Base-by-base conservation (phyloP, 805 yeast genomes). In the Pichia membranifaciens region DNA sequence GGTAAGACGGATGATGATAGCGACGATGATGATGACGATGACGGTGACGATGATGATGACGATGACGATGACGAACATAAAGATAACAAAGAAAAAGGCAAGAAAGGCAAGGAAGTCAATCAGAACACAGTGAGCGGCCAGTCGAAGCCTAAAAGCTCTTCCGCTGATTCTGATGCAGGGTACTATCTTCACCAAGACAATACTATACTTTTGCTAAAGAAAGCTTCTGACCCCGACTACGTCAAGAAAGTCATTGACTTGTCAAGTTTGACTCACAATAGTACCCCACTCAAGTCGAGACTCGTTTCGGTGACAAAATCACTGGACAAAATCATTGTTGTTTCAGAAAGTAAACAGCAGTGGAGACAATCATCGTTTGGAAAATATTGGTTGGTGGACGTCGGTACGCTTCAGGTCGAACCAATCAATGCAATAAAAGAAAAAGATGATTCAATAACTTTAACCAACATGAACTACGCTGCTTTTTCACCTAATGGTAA, bases 361-460 rank as follows among this genome's bases (percentile, higher is more conserved):
- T 87, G 81, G 75, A 74, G 96, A 53, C 88, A 87, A 59, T 87
- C 96, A 0, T 67, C 80, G 0, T 66, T 63, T 37, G 82, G 82
- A 0, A 55, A 66, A 20, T 84, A 77, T 64, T 87, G 87, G 83
- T 41, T 86, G 2, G 70, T 76, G 45, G 81, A 85, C 50, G 59
- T 79, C 8, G 64, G 55, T 0, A 52, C 70, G 0, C 63, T 53
- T 2, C 47, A 43, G 4, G 42, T 62, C 13, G 51, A 45, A 18
- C 65, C 68, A 2, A 23, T 60, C 5, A 39, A 49, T 25, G 49
- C 51, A 6, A 54, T 48, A 1, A 57, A 52, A 1, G 57, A 56
- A 3, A 59, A 60, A 3, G 54, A 50, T 2, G 56, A 59, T 23
- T 47, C 69, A 1, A 59, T 68, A 9, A 63, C 62, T 44, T 28